Evolutionary conservation across 257 asterid species (phyloP), one percentile per base, ranked within the genome.

Genomic region (Solanum chilense): DNA sequence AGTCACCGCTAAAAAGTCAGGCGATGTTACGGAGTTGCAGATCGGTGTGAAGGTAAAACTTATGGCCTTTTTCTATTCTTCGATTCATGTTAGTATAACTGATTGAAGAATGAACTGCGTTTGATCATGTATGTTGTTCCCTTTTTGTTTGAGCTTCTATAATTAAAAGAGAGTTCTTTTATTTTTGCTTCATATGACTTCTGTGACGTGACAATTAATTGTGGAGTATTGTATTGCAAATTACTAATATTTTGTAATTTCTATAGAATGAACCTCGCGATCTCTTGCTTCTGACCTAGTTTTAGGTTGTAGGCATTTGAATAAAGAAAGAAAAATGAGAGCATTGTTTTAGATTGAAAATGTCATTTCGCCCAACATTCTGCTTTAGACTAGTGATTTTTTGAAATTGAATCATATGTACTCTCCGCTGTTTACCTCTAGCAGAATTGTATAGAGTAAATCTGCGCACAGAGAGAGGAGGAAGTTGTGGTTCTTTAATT

Each of bases 1-100:
- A 95, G 98, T 91, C 76, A 90, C 92, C 89, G 98, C 98, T 45
- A 94, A 94, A 92, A 94, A 93, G 89, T 95, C 99, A 15, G 94
- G 88, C 81, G 98, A 97, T 91, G 99, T 97, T n/a, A 92, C 92
- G 58, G 98, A 95, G 87, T 93, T 97, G 87, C 99, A 94, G 94
- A 95, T 97, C 90, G 99, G 99, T 64, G 99, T 97, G 90, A 97
- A 94, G 98, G 99, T 97, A 89, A 74, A 41, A 58, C 31, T 44
- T 70, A 27, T 52, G 42, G 8, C 45, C 3, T 14, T 62, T 86
- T 62, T 88, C 41, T 76, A 20, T 39, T 81, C 75, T 7, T 29
- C 12, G 12, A 33, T 71, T 60, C 41, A 29, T 45, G 23, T 13
- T 75, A 9, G 9, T 45, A 68, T 25, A 14, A 78, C 41, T 78